Percentiles rank a stretch among this genome's conserved stretches.
phyloP scores from a whole-genome alignment of 2,329 filamentous ascomycete species.

The Apiospora malaysiana region DNA sequence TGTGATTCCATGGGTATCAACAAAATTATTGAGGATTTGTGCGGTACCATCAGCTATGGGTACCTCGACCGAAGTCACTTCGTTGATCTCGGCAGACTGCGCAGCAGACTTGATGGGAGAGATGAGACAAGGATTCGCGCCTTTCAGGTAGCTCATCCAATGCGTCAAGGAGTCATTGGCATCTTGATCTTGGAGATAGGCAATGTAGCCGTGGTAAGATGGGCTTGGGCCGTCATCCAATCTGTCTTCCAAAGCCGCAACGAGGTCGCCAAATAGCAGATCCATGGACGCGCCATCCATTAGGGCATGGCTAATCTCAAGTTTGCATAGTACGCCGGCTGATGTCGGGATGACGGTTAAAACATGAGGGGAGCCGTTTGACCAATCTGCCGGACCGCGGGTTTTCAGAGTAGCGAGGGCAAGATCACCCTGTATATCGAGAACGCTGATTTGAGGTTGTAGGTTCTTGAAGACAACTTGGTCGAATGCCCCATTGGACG shows the following conservation, averaged over 20 bases:
- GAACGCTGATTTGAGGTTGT: background rate
- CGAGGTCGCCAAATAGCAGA: slow-evolving; percentile 17
- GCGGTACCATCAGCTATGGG: background rate
- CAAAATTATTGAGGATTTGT: slow-evolving; percentile 1
- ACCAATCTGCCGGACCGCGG: slow-evolving; percentile 15
- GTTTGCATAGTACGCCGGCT: slow-evolving; percentile 17
- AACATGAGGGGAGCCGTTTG: slow-evolving; percentile 15
- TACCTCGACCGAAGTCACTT: slow-evolving; percentile 2
- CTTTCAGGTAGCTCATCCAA: slow-evolving; percentile 22
- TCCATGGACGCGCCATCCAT: slow-evolving; percentile 11
- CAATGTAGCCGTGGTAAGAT: slow-evolving; percentile 21
- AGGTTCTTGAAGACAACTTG: slow-evolving; percentile 20
- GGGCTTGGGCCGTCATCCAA: slow-evolving; percentile 7
- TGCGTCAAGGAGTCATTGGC: slow-evolving; percentile 8
- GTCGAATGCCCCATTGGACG: slow-evolving; percentile 20
- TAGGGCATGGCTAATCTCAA: slow-evolving; percentile 22
- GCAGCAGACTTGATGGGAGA: slow-evolving; percentile 3
- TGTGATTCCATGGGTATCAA: slow-evolving; percentile 11
- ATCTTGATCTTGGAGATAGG: slow-evolving; percentile 16
- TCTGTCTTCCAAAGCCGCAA: slow-evolving; percentile 19
- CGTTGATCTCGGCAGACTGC: background rate
- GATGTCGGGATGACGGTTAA: slow-evolving; percentile 21
- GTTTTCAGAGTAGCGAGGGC: slow-evolving; percentile 15
- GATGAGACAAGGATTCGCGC: slow-evolving; percentile 12
- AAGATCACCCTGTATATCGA: background rate